Conservation (phyloP, 257 asterid genomes). For the Leonotis leonurus region DNA sequence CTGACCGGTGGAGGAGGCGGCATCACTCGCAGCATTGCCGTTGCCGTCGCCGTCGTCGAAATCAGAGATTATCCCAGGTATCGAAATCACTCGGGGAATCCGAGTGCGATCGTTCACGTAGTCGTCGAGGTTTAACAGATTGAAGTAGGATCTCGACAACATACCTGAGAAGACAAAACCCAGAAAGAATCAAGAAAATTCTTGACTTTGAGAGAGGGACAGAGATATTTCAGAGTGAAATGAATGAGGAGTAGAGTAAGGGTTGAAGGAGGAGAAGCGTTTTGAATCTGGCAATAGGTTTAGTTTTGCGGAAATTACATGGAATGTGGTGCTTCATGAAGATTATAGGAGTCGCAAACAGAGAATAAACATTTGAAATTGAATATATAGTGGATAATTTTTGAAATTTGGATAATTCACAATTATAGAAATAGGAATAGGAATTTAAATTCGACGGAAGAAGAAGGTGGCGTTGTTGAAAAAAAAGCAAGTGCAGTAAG, state of each 20-base stretch:
- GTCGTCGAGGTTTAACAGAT: conserved; percentile 62
- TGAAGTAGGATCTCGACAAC: conserved; percentile 81
- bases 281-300: background rate
- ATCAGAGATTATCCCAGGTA: conserved; percentile 63
- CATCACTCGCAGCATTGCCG: conserved; percentile 12
- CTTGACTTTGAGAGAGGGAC: background rate
- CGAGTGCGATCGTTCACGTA: conserved; percentile 58
- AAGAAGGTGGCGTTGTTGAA: conserved; percentile 21
- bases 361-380: conserved; percentile 6
- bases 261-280: background rate
- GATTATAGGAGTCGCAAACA: background rate
- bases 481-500: too few relatives aligned
- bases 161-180: conserved; percentile 19
- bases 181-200: background rate
- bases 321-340: conserved; percentile 26
- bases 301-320: conserved; percentile 18
- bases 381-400: background rate
- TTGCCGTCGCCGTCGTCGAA: conserved; percentile 34
- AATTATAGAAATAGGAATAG: too few relatives aligned
- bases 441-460: too few relatives aligned
- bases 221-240: conserved; percentile 3
- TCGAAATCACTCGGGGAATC: conserved; percentile 60
- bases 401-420: conserved; percentile 20
- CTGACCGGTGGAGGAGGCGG: conserved; percentile 25
- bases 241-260: background rate